Evolutionary conservation across 129 eudicot genomes (phyloP), one percentile per base, ranked within the genome.

Genomic region (Lactuca saligna): DNA sequence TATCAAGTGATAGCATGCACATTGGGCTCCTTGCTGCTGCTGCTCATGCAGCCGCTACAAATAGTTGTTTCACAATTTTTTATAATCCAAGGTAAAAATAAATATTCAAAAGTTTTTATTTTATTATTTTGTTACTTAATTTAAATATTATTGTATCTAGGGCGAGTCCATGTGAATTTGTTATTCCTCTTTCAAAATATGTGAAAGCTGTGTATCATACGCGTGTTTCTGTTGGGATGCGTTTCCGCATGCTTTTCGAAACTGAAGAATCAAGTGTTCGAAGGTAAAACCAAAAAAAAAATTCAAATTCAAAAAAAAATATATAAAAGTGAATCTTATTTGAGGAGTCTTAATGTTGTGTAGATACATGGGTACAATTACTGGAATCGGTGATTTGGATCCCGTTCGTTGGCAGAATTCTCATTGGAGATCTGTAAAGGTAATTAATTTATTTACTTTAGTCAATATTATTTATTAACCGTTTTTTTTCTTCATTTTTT

Each of bases 191-290:
- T 54, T 81, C 99, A 31, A 93, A 93, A 73, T 93, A 93, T 66
- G 90, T 82, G 62, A 93, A 93, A 83, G 99, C 99, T 65, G 97
- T 89, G 68, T 90, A 87, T 83, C 97, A 93, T 77, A 93, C 97
- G 3, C 93, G 99, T 59, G 93, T 93, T 70, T 89, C 99, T 66
- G 99, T 93, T 51, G 99, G 99, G 73, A 93, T 93, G 99, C 95
- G 99, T 33, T 93, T 93, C 69, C 92, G 99, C 37, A 93, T 93
- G 99, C 90, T 93, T 54, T 93, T 93, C 80, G 99, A 93, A 80
- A 93, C 99, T 49, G 99, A 93, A 80, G 99, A 93, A 81, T 93
- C 99, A 49, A 93, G 97, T 78, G 99, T 93, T 17, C 92, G 99
- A 38, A 89, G 99, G 99, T 93, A 82, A 16, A 42, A 8, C 12